phyloP scores from a whole-genome alignment of 2,329 filamentous ascomycete species.

The Aspergillus sp. region DNA sequence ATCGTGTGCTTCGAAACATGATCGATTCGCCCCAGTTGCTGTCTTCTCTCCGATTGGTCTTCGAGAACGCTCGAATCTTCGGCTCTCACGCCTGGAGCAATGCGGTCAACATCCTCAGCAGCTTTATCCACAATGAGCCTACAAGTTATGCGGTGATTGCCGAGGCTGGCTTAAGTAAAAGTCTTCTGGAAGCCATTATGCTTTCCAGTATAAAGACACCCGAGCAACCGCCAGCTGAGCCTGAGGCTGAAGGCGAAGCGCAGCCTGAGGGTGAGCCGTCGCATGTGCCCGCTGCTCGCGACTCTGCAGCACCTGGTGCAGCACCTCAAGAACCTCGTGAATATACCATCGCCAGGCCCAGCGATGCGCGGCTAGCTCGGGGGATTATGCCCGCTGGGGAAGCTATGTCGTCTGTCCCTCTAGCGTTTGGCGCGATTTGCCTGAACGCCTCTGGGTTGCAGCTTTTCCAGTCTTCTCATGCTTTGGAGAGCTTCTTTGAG shows the following conservation, averaged over 20 bases:
- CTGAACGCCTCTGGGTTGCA: constrained; percentile 80
- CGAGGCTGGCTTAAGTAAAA: constrained; percentile 82
- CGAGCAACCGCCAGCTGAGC: constrained; percentile 21
- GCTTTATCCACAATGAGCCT: constrained; percentile 97
- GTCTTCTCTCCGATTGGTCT: constrained; percentile 66
- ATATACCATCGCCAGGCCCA: constrained; percentile 22
- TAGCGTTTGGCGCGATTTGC: constrained; percentile 86
- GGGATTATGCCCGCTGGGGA: constrained; percentile 83
- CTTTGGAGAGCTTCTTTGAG: constrained; percentile 79
- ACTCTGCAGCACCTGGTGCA: constrained; percentile 12
- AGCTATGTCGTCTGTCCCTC: constrained; percentile 76
- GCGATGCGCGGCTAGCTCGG: constrained; percentile 40
- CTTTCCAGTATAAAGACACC: constrained; percentile 29
- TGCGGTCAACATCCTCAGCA: constrained; percentile 80
- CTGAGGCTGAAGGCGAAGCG: constrained; percentile 10
- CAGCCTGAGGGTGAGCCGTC: constrained; percentile 27
- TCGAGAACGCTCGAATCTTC: constrained; percentile 68
- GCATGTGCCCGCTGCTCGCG: constrained; percentile 31
- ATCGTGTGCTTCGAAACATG: constrained; percentile 80
- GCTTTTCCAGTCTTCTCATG: constrained; percentile 72
- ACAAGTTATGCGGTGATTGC: constrained; percentile 95
- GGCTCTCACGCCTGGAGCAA: constrained; percentile 95
- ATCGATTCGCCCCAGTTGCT: constrained; percentile 87
- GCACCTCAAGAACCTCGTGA: constrained; percentile 17
- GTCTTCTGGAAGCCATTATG: constrained; percentile 73